phyloP scores from a whole-genome alignment of 805 yeast species.

The Candida loeiensis region DNA sequence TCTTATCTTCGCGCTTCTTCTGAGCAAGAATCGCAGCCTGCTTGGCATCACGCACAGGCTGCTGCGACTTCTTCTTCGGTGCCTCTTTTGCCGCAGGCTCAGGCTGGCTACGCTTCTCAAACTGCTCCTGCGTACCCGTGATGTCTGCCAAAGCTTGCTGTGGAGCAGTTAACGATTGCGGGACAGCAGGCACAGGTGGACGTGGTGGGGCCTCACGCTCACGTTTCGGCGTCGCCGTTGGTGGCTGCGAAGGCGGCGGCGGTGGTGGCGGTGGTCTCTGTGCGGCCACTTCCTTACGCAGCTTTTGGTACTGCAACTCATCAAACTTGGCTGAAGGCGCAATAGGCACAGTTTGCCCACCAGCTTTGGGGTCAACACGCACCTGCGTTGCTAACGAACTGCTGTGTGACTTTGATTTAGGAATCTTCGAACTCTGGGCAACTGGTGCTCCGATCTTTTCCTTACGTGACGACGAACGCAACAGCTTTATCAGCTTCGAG shows the following conservation, averaged over 20 bases:
- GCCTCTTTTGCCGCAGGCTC: constrained; percentile 13
- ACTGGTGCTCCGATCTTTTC: constrained; percentile 12
- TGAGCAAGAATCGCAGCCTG: constrained; percentile 57
- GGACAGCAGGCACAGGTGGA: constrained; percentile 5
- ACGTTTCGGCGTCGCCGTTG: not conserved
- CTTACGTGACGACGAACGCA: constrained; percentile 25
- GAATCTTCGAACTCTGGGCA: constrained; percentile 22
- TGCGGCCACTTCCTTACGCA: constrained; percentile 24
- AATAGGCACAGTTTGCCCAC: constrained; percentile 38
- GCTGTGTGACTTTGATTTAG: constrained; percentile 42
- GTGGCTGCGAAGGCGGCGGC: constrained; percentile 16
- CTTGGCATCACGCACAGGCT: constrained; percentile 47
- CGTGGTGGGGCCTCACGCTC: not conserved
- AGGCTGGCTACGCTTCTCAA: constrained; percentile 9
- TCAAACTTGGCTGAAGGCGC: constrained; percentile 28
- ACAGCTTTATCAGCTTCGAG: constrained; percentile 34
- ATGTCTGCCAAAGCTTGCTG: constrained; percentile 19
- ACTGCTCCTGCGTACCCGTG: constrained; percentile 11
- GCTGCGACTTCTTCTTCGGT: constrained; percentile 17
- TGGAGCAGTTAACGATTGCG: constrained; percentile 16
- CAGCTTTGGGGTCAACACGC: constrained; percentile 19
- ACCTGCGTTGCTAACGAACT: constrained; percentile 32
- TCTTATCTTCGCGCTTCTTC: constrained; percentile 76
- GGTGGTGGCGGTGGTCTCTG: constrained; percentile 46
- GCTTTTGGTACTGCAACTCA: constrained; percentile 15